These are phyloP conservation scores for Cryptococcus deneoformans DNA, from an alignment of 1,284 basidiomycete genomes.

Conservation along the genomic window DNA sequence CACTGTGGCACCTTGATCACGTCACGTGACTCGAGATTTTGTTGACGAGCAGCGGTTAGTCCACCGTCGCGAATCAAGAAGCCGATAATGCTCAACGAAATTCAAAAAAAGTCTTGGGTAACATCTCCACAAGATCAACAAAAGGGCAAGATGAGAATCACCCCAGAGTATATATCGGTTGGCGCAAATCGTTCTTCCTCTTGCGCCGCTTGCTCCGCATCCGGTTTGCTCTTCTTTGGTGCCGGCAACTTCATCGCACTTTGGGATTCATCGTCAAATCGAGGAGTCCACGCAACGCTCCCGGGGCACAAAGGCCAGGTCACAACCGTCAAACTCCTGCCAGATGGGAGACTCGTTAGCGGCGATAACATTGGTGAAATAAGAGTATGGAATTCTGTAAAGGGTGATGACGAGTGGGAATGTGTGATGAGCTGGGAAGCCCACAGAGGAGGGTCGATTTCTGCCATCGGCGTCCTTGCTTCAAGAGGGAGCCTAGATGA, in stretches of 20 bases:
- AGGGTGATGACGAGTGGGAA: constrained; percentile 7
- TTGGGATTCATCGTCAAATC: constrained; percentile 62
- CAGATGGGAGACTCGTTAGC: constrained; percentile 55
- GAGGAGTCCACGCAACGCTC: constrained; percentile 66
- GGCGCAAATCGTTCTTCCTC: constrained; percentile 72
- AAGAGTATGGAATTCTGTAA: constrained; percentile 40
- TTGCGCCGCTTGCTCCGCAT: constrained; percentile 57
- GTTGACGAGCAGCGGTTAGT: neutral
- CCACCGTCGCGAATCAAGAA: neutral
- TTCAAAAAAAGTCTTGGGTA: neutral
- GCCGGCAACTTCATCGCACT: constrained; percentile 71
- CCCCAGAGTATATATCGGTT: constrained; percentile 66
- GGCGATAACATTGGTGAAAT: constrained; percentile 68
- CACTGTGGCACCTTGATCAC: no score
- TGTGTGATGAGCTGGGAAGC: constrained; percentile 1
- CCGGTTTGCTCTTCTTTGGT: constrained; percentile 69
- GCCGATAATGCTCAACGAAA: neutral
- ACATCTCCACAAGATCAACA: neutral
- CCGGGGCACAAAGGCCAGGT: constrained; percentile 73
- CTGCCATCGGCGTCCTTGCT: constrained; percentile 54
- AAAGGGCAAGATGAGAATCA: constrained; percentile 16
- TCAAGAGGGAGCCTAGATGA: constrained; percentile 29
- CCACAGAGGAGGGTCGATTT: constrained; percentile 43
- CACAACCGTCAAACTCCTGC: constrained; percentile 67
- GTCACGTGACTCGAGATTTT: no score